phyloP scores from a whole-genome alignment of 306 rosid species.

The Cyclanthera cordifolia region DNA sequence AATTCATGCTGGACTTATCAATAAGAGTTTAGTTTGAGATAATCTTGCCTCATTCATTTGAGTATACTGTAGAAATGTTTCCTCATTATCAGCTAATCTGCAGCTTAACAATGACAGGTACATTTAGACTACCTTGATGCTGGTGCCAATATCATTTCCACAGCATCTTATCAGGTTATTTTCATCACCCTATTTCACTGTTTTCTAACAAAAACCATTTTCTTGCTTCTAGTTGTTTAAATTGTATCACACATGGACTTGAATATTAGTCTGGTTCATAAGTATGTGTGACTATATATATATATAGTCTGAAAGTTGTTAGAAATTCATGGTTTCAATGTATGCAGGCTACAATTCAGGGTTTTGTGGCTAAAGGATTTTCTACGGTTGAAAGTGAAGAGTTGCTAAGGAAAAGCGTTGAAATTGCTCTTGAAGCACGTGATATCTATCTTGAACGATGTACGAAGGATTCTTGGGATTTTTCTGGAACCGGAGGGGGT shows the following conservation, averaged over 20 bases:
- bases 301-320: too few species aligned
- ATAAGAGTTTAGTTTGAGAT: not conserved
- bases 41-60: not conserved
- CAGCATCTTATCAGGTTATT: slow-evolving; percentile 83
- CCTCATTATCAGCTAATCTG: not conserved
- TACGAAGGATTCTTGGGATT: slow-evolving; percentile 49
- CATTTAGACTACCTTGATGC: slow-evolving; percentile 87
- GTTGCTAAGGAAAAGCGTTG: slow-evolving; percentile 62
- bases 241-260: not conserved
- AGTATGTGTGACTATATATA: too few species aligned
- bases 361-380: slow-evolving; percentile 76
- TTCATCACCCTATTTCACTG: not conserved
- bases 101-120: slow-evolving; percentile 37
- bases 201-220: not conserved
- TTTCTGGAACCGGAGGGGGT: slow-evolving; percentile 19
- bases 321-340: not conserved
- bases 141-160: slow-evolving; percentile 72
- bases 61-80: not conserved
- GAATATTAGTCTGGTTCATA: not conserved
- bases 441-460: slow-evolving; percentile 47
- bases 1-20: not conserved
- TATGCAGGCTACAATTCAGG: slow-evolving; percentile 75
- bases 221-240: not conserved
- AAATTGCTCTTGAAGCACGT: slow-evolving; percentile 66
- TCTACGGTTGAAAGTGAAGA: slow-evolving; percentile 51